phyloP scores from a whole-genome alignment of 2,329 filamentous ascomycete species.

The Penicillium paneum region DNA sequence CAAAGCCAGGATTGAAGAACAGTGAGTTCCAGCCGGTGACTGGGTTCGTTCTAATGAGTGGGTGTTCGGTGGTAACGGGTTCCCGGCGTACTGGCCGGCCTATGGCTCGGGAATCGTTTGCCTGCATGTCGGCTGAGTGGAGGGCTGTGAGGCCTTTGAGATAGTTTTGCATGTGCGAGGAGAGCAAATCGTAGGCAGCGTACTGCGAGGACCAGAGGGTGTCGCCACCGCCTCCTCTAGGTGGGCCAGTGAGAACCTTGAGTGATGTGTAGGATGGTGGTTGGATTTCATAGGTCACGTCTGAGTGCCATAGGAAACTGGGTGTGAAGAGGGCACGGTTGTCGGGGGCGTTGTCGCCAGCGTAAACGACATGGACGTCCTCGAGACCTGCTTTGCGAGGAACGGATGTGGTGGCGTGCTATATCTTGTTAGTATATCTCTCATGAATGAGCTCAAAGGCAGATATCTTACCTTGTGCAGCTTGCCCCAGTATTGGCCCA shows the following conservation, averaged over 20 bases:
- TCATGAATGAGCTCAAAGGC: background rate
- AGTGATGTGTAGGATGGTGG: slow-evolving; percentile 57
- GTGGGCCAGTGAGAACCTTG: slow-evolving; percentile 54
- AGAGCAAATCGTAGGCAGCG: slow-evolving; percentile 57
- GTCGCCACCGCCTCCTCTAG: slow-evolving; percentile 55
- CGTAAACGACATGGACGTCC: slow-evolving; percentile 57
- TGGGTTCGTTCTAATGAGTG: slow-evolving; percentile 58
- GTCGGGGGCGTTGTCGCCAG: slow-evolving; percentile 52
- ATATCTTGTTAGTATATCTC: slow-evolving; percentile 4
- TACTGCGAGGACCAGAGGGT: slow-evolving; percentile 59
- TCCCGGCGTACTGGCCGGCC: slow-evolving; percentile 54
- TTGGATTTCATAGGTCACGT: slow-evolving; percentile 58
- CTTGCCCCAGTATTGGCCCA: slow-evolving; percentile 53
- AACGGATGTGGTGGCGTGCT: slow-evolving; percentile 54
- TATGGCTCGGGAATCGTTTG: slow-evolving; percentile 48
- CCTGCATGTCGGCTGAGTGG: slow-evolving; percentile 55
- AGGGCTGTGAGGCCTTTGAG: slow-evolving; percentile 56
- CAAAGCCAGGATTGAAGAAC: slow-evolving; percentile 59
- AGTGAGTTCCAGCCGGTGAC: slow-evolving; percentile 62
- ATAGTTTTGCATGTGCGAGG: slow-evolving; percentile 56
- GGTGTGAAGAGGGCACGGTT: slow-evolving; percentile 55
- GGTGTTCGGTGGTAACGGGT: slow-evolving; percentile 55
- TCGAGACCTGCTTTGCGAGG: slow-evolving; percentile 51
- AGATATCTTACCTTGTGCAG: slow-evolving; percentile 46
- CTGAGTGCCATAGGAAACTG: slow-evolving; percentile 55